Percentiles rank a stretch among this genome's conserved stretches.
phyloP scores from a whole-genome alignment of 2,329 filamentous ascomycete genomes.

The Fusarium sp. region DNA sequence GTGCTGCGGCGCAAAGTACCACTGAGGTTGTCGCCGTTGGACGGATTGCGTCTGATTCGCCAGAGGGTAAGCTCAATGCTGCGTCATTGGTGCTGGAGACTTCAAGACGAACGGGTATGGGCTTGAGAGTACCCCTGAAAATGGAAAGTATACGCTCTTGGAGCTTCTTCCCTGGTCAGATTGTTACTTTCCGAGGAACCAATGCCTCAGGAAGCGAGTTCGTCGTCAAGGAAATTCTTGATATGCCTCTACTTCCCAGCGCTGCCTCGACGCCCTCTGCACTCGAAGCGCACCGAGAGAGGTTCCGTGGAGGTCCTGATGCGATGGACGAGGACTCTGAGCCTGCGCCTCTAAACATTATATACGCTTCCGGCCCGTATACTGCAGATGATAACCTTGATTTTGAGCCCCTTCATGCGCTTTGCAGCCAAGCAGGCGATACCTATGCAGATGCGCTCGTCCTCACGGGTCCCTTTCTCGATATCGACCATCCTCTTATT shows the following conservation, averaged over 20 bases:
- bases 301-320: slow-evolving; percentile 73
- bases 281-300: slow-evolving; percentile 76
- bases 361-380: slow-evolving; percentile 88
- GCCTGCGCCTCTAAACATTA: slow-evolving; percentile 76
- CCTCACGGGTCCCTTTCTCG: slow-evolving; percentile 88
- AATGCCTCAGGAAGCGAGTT: slow-evolving; percentile 90
- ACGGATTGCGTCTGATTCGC: slow-evolving; percentile 87
- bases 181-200: slow-evolving; percentile 86
- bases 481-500: slow-evolving; percentile 89
- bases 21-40: slow-evolving; percentile 90
- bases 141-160: slow-evolving; percentile 75
- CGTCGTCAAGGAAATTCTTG: slow-evolving; percentile 79
- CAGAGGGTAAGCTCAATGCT: slow-evolving; percentile 87
- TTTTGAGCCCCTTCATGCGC: slow-evolving; percentile 85
- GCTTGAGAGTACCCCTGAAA: slow-evolving; percentile 82
- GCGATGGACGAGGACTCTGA: slow-evolving; percentile 65
- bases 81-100: slow-evolving; percentile 90
- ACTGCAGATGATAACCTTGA: slow-evolving; percentile 92
- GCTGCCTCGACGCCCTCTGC: slow-evolving; percentile 76
- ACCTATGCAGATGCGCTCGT: slow-evolving; percentile 82
- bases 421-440: slow-evolving; percentile 82
- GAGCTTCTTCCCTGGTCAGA: slow-evolving; percentile 94
- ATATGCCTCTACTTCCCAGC: slow-evolving; percentile 78
- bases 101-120: slow-evolving; percentile 84
- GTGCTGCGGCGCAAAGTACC: slow-evolving; percentile 85